A percentile compares a stretch with the other conserved stretches of the same genome.
phyloP scores from a whole-genome alignment of 2,329 filamentous ascomycete genomes.

The Ophiocordyceps sinensis region DNA sequence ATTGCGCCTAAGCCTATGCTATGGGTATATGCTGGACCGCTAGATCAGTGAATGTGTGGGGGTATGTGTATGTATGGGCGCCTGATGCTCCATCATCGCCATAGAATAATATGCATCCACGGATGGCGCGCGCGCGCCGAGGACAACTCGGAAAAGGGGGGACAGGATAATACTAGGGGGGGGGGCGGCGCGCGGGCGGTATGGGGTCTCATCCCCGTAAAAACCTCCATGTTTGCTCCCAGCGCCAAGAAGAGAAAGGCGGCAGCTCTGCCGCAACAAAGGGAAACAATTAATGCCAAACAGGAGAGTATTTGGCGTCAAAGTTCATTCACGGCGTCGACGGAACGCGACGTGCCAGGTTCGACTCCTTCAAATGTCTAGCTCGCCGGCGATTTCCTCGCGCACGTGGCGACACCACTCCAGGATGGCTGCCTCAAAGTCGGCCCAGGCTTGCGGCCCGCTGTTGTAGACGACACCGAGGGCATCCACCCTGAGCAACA shows the following conservation, averaged over 20 bases:
- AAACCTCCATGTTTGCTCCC: no score
- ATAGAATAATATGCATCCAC: not conserved
- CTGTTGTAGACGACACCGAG: constrained; percentile 72
- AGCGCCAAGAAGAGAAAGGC: no score
- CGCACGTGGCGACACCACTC: constrained; percentile 73
- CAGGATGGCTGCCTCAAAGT: constrained; percentile 71
- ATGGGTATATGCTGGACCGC: constrained; percentile 21
- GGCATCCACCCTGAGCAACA: constrained; percentile 68
- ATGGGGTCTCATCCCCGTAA: no score
- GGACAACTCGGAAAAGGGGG: not conserved
- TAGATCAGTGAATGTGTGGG: constrained; percentile 8
- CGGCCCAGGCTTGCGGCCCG: constrained; percentile 54
- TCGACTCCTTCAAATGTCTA: constrained; percentile 12
- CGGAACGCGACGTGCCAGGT: not conserved
- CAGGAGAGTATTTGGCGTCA: not conserved
- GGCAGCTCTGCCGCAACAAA: not conserved
- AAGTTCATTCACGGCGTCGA: not conserved
- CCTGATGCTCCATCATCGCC: not conserved
- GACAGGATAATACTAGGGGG: constrained; percentile 2
- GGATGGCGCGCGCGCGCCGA: not conserved
- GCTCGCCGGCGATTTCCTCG: constrained; percentile 66
- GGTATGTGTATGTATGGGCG: not conserved
- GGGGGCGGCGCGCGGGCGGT: no score
- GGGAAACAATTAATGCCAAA: not conserved
- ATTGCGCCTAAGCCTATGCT: constrained; percentile 17